Evolutionary conservation across 2,329 filamentous ascomycete genomes (phyloP).

Genomic region (Cordyceps pruinosa): DNA sequence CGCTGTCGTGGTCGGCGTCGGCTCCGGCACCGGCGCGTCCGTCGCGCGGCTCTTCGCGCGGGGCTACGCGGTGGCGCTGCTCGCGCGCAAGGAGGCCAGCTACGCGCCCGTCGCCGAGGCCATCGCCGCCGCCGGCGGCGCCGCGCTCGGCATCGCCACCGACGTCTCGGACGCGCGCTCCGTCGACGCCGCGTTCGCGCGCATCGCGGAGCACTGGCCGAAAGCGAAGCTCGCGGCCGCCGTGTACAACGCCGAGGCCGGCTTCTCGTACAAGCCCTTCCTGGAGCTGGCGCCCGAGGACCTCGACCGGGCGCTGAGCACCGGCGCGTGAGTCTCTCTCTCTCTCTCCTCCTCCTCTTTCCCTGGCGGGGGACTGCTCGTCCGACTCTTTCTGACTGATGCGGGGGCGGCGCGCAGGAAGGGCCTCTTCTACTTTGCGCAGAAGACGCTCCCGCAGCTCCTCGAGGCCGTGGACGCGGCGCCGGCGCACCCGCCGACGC

Average conservation of each 20-base stretch:
- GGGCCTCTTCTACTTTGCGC: constrained; percentile 71
- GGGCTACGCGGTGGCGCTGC: constrained; percentile 64
- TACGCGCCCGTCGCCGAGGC: constrained; percentile 61
- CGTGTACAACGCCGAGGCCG: constrained; percentile 60
- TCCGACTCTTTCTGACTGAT: neutral
- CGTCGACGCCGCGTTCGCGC: constrained; percentile 53
- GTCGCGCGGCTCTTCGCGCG: constrained; percentile 53
- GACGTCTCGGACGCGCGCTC: constrained; percentile 34
- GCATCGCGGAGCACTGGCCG: constrained; percentile 53
- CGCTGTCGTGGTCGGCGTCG: constrained; percentile 64
- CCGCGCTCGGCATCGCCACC: constrained; percentile 62
- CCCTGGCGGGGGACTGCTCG: no score
- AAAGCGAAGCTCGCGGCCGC: constrained; percentile 54
- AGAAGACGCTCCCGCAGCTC: constrained; percentile 63
- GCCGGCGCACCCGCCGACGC: constrained; percentile 59
- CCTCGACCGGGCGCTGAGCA: constrained; percentile 38
- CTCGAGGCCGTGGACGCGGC: constrained; percentile 46
- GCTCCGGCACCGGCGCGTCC: constrained; percentile 54
- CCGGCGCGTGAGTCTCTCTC: constrained; percentile 40
- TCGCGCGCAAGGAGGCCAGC: constrained; percentile 61
- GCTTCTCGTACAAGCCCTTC: constrained; percentile 49
- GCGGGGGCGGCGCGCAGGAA: constrained; percentile 31
- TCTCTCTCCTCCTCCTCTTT: neutral
- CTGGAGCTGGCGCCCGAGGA: constrained; percentile 48
- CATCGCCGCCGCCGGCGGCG: constrained; percentile 60